Evolutionary conservation across 2,329 filamentous ascomycete species (phyloP).

Genomic region (Hirsutella rhossiliensis): DNA sequence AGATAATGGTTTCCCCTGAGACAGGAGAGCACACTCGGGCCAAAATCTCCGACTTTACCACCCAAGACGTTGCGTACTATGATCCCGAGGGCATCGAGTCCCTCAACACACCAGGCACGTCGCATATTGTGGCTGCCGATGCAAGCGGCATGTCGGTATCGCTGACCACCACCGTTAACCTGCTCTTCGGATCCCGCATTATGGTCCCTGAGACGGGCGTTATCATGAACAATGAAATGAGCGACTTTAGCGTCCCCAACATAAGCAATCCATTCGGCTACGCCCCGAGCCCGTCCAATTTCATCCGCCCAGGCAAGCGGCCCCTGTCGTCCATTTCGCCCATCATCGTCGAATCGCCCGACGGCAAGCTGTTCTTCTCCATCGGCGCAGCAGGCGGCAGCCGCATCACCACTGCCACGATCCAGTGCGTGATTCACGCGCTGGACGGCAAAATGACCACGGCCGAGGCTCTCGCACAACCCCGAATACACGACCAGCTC

Average conservation of each 20-base stretch:
- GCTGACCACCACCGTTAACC: conserved; percentile 71
- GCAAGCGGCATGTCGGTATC: conserved; percentile 59
- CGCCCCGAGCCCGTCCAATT: conserved; percentile 63
- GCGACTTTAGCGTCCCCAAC: conserved; percentile 69
- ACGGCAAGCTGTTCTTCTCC: conserved; percentile 57
- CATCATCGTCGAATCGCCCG: conserved; percentile 59
- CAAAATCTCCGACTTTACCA: conserved; percentile 29
- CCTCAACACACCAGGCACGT: conserved; percentile 53
- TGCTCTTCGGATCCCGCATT: conserved; percentile 64
- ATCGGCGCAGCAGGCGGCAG: conserved; percentile 74
- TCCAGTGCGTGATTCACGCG: conserved; percentile 67
- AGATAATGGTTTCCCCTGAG: conserved; percentile 50
- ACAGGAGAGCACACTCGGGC: conserved; percentile 39
- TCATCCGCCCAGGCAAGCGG: conserved; percentile 62
- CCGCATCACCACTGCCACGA: conserved; percentile 69
- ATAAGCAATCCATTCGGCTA: conserved; percentile 65
- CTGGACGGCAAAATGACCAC: conserved; percentile 55
- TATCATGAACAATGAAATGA: conserved; percentile 53
- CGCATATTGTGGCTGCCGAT: conserved; percentile 57
- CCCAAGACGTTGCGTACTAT: conserved; percentile 28
- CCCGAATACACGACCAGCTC: conserved; percentile 74
- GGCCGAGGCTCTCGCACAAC: conserved; percentile 50
- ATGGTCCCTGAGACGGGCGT: conserved; percentile 74
- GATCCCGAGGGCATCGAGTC: conserved; percentile 33
- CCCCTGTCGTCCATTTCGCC: conserved; percentile 69